Conservation (phyloP, 768 basidiomycete genomes). For the Mycena epipterygia region DNA sequence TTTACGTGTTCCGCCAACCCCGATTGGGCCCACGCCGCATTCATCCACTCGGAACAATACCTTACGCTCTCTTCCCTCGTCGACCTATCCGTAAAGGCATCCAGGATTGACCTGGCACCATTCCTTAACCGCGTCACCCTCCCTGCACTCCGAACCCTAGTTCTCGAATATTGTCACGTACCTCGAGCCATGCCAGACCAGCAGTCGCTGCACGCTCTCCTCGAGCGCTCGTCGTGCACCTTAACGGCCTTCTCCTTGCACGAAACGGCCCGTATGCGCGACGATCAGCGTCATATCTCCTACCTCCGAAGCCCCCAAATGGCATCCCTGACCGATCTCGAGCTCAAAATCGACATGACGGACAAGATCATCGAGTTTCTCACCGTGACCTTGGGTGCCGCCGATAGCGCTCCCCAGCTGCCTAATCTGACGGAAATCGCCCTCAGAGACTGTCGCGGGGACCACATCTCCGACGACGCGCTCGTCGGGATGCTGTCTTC, state of each 20-base stretch:
- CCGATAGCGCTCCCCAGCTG: background rate
- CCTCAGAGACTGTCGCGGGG: slow-evolving; percentile 23
- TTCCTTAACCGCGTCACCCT: slow-evolving; percentile 27
- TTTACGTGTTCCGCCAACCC: slow-evolving; percentile 25
- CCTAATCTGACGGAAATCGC: slow-evolving; percentile 16
- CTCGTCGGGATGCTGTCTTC: slow-evolving; percentile 15
- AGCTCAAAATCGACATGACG: slow-evolving; percentile 28
- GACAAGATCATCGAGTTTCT: slow-evolving; percentile 19
- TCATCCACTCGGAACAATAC: slow-evolving; percentile 12
- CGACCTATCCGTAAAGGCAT: slow-evolving; percentile 24
- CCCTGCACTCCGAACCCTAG: slow-evolving; percentile 25
- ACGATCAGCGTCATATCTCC: slow-evolving; percentile 16
- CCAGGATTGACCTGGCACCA: slow-evolving; percentile 23
- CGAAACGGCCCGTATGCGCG: slow-evolving; percentile 24
- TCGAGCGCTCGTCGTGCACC: slow-evolving; percentile 21
- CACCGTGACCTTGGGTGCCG: slow-evolving; percentile 6
- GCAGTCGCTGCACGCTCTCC: slow-evolving; percentile 22
- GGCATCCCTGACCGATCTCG: slow-evolving; percentile 17
- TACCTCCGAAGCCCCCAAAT: slow-evolving; percentile 24
- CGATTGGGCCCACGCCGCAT: slow-evolving; percentile 26
- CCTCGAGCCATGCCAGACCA: slow-evolving; percentile 18
- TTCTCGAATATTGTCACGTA: slow-evolving; percentile 28
- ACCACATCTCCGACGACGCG: slow-evolving; percentile 23
- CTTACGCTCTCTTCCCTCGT: slow-evolving; percentile 27
- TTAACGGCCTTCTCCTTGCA: slow-evolving; percentile 18